Percentiles rank a stretch among this genome's conserved stretches.
Conservation (phyloP, 2,329 filamentous ascomycete genomes). For the Ascochyta fabae region DNA sequence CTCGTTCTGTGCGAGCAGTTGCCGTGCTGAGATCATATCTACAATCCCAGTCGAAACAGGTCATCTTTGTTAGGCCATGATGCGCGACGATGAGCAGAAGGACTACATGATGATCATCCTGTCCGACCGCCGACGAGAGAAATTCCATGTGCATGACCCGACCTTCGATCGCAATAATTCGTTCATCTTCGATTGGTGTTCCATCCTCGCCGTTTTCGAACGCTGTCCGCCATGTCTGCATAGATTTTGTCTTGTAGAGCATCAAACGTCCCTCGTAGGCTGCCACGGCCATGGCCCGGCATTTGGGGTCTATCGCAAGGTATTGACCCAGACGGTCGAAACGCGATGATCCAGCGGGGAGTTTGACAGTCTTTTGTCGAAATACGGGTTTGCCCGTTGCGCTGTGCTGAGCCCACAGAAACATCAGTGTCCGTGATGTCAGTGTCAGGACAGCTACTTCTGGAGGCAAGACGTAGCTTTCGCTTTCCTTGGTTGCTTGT, state of each 20-base stretch:
- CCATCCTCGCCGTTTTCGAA: conserved; percentile 51
- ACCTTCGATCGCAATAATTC: conserved; percentile 56
- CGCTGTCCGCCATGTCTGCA: conserved; percentile 59
- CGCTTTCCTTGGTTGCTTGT: conserved; percentile 28
- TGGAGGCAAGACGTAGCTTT: conserved; percentile 61
- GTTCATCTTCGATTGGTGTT: conserved; percentile 65
- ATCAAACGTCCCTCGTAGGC: conserved; percentile 74
- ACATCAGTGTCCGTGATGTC: conserved; percentile 74
- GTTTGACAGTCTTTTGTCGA: conserved; percentile 63
- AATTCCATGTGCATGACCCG: conserved; percentile 92
- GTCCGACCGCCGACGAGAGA: conserved; percentile 72
- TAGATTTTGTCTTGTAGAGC: conserved; percentile 71
- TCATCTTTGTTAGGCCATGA: conserved; percentile 54
- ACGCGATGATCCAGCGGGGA: conserved; percentile 63
- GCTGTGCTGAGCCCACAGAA: conserved; percentile 69
- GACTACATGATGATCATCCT: conserved; percentile 73
- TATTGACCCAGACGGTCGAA: conserved; percentile 66
- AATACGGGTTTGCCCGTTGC: conserved; percentile 63
- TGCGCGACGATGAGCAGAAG: conserved; percentile 68
- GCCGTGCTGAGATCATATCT: conserved; percentile 50
- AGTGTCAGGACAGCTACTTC: conserved; percentile 81
- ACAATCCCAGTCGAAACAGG: conserved; percentile 60
- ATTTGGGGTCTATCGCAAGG: conserved; percentile 78
- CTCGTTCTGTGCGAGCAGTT: conserved; percentile 34
- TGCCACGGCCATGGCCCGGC: conserved; percentile 69